Evolutionary conservation across 75 land plant species (phyloP).

Genomic region (Gnetum montanum): DNA sequence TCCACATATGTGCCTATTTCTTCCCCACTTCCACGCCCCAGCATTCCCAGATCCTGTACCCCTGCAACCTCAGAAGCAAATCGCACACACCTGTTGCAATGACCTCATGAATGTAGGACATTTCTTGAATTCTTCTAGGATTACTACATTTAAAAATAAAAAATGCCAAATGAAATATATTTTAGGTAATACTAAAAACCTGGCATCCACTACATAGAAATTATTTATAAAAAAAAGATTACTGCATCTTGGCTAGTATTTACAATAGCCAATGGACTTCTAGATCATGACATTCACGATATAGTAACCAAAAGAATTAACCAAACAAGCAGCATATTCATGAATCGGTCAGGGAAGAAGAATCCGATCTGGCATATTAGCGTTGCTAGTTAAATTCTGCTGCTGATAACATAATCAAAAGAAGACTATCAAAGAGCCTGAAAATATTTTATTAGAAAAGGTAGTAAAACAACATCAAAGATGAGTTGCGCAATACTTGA

Average conservation of each 20-base stretch:
- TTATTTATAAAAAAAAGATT: neutral
- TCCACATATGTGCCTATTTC: slow-evolving; percentile 99
- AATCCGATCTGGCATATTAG: no score
- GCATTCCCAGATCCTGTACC: slow-evolving; percentile 88
- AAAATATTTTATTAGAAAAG: no score
- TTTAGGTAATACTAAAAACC: neutral
- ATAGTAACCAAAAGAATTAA: no score
- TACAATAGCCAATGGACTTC: no score
- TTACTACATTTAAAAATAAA: neutral
- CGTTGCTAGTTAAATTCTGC: no score
- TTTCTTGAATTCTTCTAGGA: neutral
- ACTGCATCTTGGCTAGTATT: neutral
- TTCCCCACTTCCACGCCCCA: slow-evolving; percentile 98
- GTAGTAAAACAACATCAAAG: no score
- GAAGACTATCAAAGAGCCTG: no score
- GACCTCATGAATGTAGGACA: neutral
- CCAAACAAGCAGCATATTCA: no score
- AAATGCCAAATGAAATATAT: neutral
- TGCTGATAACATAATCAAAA: no score
- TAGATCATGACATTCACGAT: no score
- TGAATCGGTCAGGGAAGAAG: no score
- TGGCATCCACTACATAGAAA: neutral
- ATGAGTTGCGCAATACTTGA: no score
- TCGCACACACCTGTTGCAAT: slow-evolving; percentile 78
- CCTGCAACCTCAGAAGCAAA: slow-evolving; percentile 97